A percentile compares a stretch with the other conserved stretches of the same genome.
Conservation (phyloP, 1,284 basidiomycete genomes). For the Moesziomyces globuligerus region DNA sequence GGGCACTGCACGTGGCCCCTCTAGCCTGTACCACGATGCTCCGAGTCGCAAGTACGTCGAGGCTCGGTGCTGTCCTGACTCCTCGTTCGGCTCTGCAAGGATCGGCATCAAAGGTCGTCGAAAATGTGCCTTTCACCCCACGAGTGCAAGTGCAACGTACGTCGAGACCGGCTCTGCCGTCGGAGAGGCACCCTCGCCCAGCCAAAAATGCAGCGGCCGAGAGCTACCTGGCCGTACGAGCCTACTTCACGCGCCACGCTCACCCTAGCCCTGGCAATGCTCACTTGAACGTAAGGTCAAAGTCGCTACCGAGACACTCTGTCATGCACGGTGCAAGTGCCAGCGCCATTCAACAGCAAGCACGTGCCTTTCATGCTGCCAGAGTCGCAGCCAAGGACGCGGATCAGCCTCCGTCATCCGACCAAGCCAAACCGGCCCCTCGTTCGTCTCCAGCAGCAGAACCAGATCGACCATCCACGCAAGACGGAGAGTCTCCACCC, state of each 20-base stretch:
- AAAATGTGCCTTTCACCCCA: neutral
- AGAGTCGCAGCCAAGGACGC: slow-evolving; percentile 2
- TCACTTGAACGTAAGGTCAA: neutral
- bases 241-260: slow-evolving; percentile 18
- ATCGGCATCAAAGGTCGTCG: neutral
- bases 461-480: too few relatives aligned
- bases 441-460: neutral
- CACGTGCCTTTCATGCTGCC: slow-evolving; percentile 18
- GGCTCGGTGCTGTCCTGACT: slow-evolving; percentile 1
- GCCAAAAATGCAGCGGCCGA: neutral
- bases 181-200: neutral
- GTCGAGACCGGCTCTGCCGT: neutral
- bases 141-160: neutral
- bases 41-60: neutral
- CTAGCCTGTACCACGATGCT: neutral
- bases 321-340: neutral
- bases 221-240: slow-evolving; percentile 29
- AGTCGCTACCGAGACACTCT: neutral
- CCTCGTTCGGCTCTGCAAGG: neutral
- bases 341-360: slow-evolving; percentile 9
- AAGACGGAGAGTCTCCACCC: neutral
- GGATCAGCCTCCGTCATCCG: neutral
- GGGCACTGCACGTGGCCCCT: too few relatives aligned
- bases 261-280: neutral
- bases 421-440: neutral